Base-by-base conservation (phyloP, 306 rosid species). In the Leucaena leucocephala region DNA sequence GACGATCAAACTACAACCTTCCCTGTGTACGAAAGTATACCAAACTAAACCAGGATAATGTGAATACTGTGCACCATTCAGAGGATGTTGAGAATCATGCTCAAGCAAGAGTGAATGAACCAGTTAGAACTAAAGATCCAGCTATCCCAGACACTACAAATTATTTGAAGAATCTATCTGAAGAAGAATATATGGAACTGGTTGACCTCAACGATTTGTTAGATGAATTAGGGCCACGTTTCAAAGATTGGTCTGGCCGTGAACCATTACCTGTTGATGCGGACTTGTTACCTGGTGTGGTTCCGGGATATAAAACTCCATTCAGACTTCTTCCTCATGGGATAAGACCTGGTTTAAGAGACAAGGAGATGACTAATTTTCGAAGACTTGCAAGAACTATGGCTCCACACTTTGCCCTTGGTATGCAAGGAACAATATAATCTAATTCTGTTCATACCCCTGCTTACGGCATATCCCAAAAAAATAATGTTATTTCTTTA, bases 241-340 rank as follows among this genome's bases (percentile, higher is more conserved):
- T 87, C 80, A 81, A 79, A 46, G 97, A 94, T 81, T 94, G 97
- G 98, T 71, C 88, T 22, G 98, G 98, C n/a, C 85, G 93, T 14
- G 91, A 83, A 85, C 98, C 98, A 44, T 85, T 92, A 82, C 98
- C 98, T 17, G 93, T 94, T 72, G 97, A 94, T 87, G 98, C 97
- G 10, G 97, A 94, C 84, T 84, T 88, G 75, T 92, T 94, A 63
- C 92, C 94, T 84, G 81, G 83, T 2, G 74, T 86, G 58, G 89
- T 92, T 81, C 88, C 87, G 0, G 93, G 90, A 78, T 92, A 89
- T 80, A 88, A 84, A 85, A 82, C 91, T 66, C 98, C 98, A 15
- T 87, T 85, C 68, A 84, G 97, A 87, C 86, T 94, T 84, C 92
- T 92, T 75, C 97, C 97, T 68, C 79, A 92, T 81, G 87, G 97